These are phyloP conservation scores for Gorgonomyces haynaldii DNA, from an alignment of 192 early-diverging fungal species.

Conservation along the genomic window DNA sequence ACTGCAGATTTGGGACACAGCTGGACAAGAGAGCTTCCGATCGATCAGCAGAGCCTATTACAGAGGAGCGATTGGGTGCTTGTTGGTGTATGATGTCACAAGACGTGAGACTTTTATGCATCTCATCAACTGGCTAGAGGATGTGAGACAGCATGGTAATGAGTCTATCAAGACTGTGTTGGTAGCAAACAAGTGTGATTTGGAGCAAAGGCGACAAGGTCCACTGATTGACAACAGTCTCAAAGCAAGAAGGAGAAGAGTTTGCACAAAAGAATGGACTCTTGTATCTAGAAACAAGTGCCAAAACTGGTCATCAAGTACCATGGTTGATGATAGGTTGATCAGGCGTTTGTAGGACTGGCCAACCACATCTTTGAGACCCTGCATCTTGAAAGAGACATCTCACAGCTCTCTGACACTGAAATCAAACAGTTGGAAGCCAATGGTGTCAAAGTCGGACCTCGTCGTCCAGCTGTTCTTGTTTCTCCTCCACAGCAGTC, in stretches of 20 bases:
- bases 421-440: not conserved
- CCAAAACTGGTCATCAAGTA: conserved; percentile 80
- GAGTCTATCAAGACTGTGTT: conserved; percentile 80
- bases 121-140: conserved; percentile 68
- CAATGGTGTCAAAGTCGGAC: conserved; percentile 4
- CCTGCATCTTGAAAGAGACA: not conserved
- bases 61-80: conserved; percentile 20
- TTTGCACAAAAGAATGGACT: conserved; percentile 79
- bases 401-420: not conserved
- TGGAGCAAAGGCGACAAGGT: conserved; percentile 58
- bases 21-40: conserved; percentile 19
- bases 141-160: conserved; percentile 80
- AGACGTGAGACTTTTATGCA: conserved; percentile 64
- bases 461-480: not conserved
- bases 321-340: conserved; percentile 25
- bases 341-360: not conserved
- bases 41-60: conserved; percentile 35
- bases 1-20: conserved; percentile 70
- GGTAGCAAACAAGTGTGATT: conserved; percentile 86
- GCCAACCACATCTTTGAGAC: not conserved
- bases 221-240: conserved; percentile 30
- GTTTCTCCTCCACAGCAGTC: not conserved
- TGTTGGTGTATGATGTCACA: conserved; percentile 19
- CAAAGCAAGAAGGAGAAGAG: conserved; percentile 73
- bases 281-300: conserved; percentile 83